Evolutionary conservation across 371 early-diverging fungal genomes (phyloP).

Genomic region (Rhizopus delemar): DNA sequence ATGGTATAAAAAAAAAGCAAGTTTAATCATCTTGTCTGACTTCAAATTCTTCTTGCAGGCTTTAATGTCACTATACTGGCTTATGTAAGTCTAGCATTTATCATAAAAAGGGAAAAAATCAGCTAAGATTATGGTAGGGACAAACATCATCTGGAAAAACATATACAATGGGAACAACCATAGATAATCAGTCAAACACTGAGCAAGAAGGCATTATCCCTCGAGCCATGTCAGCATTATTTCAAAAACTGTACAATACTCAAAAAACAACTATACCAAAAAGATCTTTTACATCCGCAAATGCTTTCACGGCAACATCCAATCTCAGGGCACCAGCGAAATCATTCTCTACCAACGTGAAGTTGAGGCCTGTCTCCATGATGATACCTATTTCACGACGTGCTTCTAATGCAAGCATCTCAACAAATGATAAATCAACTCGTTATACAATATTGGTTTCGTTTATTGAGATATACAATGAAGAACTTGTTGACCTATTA

Average conservation of each 20-base stretch:
- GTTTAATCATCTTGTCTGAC: background rate
- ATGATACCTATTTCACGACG: constrained; percentile 25
- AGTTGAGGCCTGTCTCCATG: constrained; percentile 39
- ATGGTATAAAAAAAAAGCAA: constrained; percentile 58
- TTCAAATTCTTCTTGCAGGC: constrained; percentile 47
- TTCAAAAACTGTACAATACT: constrained; percentile 52
- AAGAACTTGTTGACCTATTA: constrained; percentile 88
- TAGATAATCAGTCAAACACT: constrained; percentile 61
- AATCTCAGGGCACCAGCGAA: constrained; percentile 25
- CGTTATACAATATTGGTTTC: constrained; percentile 59
- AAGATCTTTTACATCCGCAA: constrained; percentile 8
- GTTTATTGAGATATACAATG: constrained; percentile 98
- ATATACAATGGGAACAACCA: constrained; percentile 94
- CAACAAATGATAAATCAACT: constrained; percentile 19
- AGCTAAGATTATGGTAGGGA: constrained; percentile 36
- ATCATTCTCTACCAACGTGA: constrained; percentile 21
- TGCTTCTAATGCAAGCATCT: constrained; percentile 21
- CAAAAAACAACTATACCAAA: constrained; percentile 12
- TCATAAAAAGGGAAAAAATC: background rate
- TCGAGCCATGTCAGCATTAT: constrained; percentile 79
- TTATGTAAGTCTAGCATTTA: constrained; percentile 65
- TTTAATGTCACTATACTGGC: constrained; percentile 96
- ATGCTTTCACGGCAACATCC: constrained; percentile 7
- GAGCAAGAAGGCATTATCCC: constrained; percentile 87
- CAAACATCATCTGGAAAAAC: constrained; percentile 98